Conservation (phyloP, 2,329 filamentous ascomycete species). For the Sclerotinia glacialis region DNA sequence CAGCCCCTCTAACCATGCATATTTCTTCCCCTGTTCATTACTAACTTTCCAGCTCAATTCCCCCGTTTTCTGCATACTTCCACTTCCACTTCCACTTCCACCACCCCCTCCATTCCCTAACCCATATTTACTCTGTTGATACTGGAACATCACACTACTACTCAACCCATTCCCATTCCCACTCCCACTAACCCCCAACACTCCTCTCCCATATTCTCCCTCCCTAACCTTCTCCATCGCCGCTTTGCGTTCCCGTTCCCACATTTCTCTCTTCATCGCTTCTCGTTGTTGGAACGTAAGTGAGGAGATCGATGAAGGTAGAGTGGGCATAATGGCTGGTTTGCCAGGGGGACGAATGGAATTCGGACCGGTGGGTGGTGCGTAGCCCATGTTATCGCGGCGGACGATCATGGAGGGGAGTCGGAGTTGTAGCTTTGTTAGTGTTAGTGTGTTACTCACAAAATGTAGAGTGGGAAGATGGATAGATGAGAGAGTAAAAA, state of each 20-base stretch:
- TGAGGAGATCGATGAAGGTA: not conserved
- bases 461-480: not conserved
- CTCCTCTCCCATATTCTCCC: not conserved
- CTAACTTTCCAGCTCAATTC: slow-evolving; percentile 7
- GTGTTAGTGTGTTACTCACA: slow-evolving; percentile 17
- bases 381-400: slow-evolving; percentile 34
- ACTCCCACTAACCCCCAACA: not conserved
- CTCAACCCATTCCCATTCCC: not conserved
- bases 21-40: slow-evolving; percentile 15
- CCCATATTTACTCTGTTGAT: slow-evolving; percentile 3
- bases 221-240: slow-evolving; percentile 32
- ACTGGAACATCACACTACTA: not conserved
- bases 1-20: slow-evolving; percentile 17
- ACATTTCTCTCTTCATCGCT: slow-evolving; percentile 47
- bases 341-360: not conserved
- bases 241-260: slow-evolving; percentile 46
- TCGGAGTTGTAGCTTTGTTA: slow-evolving; percentile 53
- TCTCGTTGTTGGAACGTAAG: slow-evolving; percentile 47
- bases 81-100: not conserved
- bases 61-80: not conserved
- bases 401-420: slow-evolving; percentile 61
- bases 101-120: not conserved
- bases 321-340: slow-evolving; percentile 7
- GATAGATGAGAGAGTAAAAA: too few species aligned
- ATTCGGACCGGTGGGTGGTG: not conserved